Evolutionary conservation across 139 green algal genomes (phyloP).

Genomic region (Dunaliella sp.): DNA sequence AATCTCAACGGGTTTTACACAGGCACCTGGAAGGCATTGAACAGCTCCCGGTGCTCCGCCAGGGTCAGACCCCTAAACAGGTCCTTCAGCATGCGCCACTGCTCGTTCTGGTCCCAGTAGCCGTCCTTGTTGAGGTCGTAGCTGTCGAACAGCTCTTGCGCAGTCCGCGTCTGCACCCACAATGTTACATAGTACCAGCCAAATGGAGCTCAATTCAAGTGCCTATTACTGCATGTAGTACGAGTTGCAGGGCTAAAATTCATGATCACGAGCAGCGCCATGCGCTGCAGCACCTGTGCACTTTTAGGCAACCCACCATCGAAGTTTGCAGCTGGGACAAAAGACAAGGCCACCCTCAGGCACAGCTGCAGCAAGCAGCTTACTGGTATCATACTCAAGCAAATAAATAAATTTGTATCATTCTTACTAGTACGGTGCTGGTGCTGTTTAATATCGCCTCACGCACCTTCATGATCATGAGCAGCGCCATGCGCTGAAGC

Average conservation of each 20-base stretch:
- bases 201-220: too few species aligned
- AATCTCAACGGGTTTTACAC: too few species aligned
- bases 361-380: too few species aligned
- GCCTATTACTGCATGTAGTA: too few species aligned
- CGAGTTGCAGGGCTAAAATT: too few species aligned
- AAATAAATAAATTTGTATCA: too few species aligned
- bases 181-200: too few species aligned
- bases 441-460: background rate
- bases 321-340: too few species aligned
- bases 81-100: slow-evolving; percentile 46
- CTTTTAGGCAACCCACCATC: slow-evolving; percentile 26
- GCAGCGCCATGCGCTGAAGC: slow-evolving; percentile 41
- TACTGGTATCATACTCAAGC: too few species aligned
- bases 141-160: slow-evolving; percentile 29
- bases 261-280: slow-evolving; percentile 38
- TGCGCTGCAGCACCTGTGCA: slow-evolving; percentile 38
- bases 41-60: slow-evolving; percentile 35
- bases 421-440: too few species aligned
- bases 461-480: slow-evolving; percentile 25
- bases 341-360: too few species aligned
- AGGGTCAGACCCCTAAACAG: slow-evolving; percentile 33
- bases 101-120: slow-evolving; percentile 40
- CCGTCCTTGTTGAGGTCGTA: slow-evolving; percentile 39
- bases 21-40: slow-evolving; percentile 32
- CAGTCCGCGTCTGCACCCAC: slow-evolving; percentile 13